Evolutionary conservation across 225 moss, liverwort and hornwort species (phyloP).

Genomic region (Polytrichum commune): DNA sequence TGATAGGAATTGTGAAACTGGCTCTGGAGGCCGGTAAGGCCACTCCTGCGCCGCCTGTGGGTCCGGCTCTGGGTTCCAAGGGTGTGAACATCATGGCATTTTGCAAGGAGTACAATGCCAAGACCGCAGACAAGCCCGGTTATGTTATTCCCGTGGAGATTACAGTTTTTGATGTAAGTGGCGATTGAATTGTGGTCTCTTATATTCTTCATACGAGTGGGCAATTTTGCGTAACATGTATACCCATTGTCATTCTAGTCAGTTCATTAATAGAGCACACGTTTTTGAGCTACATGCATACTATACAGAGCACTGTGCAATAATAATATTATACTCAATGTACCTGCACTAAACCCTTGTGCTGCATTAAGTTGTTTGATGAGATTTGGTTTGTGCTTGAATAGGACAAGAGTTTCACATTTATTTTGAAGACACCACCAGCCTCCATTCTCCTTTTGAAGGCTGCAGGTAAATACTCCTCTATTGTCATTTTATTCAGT

Average conservation of each 20-base stretch:
- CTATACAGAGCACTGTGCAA: too few species aligned
- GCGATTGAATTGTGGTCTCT: not conserved
- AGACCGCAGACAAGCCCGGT: constrained; percentile 94
- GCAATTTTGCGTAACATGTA: too few species aligned
- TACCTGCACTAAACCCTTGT: too few species aligned
- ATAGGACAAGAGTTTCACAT: constrained; percentile 98
- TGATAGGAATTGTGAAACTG: constrained; percentile 80
- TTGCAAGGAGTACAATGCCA: constrained; percentile 99
- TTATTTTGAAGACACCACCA: constrained; percentile 94
- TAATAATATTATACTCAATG: too few species aligned
- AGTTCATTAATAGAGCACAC: too few species aligned
- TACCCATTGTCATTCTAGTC: too few species aligned
- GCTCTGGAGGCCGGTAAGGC: constrained; percentile 98
- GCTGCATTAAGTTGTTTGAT: too few species aligned
- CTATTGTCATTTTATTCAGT: not conserved
- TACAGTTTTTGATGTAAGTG: constrained; percentile 86
- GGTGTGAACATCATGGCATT: constrained; percentile 99
- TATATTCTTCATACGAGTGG: too few species aligned
- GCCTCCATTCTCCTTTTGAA: constrained; percentile 90
- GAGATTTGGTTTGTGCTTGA: not conserved
- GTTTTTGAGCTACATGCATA: too few species aligned
- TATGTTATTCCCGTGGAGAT: constrained; percentile 93
- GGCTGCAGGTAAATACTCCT: constrained; percentile 60
- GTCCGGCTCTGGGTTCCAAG: constrained; percentile 97
- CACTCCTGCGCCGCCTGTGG: constrained; percentile 97